phyloP scores from a whole-genome alignment of 2,329 filamentous ascomycete species.

The Pseudogymnoascus sp. region DNA sequence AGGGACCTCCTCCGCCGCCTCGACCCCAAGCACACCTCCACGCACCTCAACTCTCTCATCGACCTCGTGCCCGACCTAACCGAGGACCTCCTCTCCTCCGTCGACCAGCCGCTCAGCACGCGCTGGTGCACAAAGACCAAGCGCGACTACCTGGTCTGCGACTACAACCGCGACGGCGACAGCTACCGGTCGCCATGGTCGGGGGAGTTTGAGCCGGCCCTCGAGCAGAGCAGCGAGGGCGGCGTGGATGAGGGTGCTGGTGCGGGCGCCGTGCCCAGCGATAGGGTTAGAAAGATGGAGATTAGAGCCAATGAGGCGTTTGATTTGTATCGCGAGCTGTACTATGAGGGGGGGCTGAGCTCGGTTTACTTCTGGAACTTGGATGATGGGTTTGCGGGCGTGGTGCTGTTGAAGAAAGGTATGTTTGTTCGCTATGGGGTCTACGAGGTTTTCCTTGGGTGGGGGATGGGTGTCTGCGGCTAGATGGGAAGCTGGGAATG shows the following conservation, averaged over 20 bases:
- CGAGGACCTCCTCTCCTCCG: conserved; percentile 94
- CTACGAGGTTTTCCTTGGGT: neutral
- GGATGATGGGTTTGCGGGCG: conserved; percentile 94
- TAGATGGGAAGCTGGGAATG: neutral
- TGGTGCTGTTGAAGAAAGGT: conserved; percentile 94
- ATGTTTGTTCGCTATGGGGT: conserved; percentile 33
- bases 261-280: conserved; percentile 81
- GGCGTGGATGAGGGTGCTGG: conserved; percentile 53
- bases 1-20: conserved; percentile 97
- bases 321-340: conserved; percentile 92
- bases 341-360: conserved; percentile 92
- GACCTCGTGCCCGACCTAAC: conserved; percentile 82
- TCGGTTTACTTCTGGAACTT: conserved; percentile 98
- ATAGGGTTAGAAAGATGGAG: conserved; percentile 89
- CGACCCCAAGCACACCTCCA: conserved; percentile 83
- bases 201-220: conserved; percentile 92
- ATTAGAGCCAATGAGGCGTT: conserved; percentile 90
- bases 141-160: conserved; percentile 94
- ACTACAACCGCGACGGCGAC: conserved; percentile 99
- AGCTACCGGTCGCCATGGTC: conserved; percentile 98
- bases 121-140: conserved; percentile 81
- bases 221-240: conserved; percentile 55
- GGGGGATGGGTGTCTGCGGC: neutral
- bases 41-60: conserved; percentile 85
- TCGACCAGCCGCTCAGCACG: conserved; percentile 87